Conservation (phyloP, 1,284 basidiomycete species). For the Abortiporus biennis region DNA sequence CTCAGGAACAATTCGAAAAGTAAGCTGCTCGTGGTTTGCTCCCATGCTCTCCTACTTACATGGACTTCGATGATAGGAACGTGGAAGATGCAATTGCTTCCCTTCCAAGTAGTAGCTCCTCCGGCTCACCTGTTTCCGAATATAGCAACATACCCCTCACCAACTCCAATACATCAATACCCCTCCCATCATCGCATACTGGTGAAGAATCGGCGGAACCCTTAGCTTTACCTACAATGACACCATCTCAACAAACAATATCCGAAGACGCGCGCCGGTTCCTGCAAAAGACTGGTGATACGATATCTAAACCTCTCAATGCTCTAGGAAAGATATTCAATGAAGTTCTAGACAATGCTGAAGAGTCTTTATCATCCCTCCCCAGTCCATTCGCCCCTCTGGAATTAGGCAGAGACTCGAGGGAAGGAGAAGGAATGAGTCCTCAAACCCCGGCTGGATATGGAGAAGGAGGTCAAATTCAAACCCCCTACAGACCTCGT, state of each 20-base stretch:
- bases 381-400: conserved; percentile 61
- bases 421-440: conserved; percentile 18
- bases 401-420: conserved; percentile 44
- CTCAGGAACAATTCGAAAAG: conserved; percentile 89
- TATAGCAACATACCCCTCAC: too few species aligned
- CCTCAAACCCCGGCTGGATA: conserved; percentile 1
- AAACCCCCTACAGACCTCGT: conserved; percentile 71
- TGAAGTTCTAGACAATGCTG: conserved; percentile 59
- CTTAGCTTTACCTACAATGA: conserved; percentile 57
- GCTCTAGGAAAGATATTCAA: conserved; percentile 85
- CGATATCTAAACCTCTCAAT: conserved; percentile 80
- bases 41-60: neutral
- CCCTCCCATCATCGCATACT: conserved; percentile 43
- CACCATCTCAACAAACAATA: conserved; percentile 40
- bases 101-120: conserved; percentile 65
- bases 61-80: conserved; percentile 36
- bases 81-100: conserved; percentile 82
- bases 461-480: conserved; percentile 32
- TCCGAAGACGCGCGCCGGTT: conserved; percentile 77
- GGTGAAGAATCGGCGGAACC: conserved; percentile 85
- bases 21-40: conserved; percentile 28
- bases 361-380: conserved; percentile 35
- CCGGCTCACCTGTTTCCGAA: too few species aligned
- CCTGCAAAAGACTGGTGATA: conserved; percentile 84
- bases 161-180: too few species aligned